These are phyloP conservation scores for Microdochium paspali DNA, from an alignment of 2,329 filamentous ascomycete species.

Conservation along the genomic window DNA sequence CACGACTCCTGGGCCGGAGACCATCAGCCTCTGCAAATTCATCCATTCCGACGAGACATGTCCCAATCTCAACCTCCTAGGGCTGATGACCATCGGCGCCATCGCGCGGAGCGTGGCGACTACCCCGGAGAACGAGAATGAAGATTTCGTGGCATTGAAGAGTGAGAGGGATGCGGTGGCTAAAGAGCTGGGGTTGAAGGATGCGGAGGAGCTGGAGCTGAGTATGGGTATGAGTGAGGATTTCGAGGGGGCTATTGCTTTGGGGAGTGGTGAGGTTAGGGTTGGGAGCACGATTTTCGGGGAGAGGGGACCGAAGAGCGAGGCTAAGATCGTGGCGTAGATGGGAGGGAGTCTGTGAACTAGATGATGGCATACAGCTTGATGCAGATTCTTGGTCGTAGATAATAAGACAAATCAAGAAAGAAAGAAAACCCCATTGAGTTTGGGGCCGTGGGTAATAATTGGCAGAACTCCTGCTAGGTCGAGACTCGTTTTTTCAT, in stretches of 20 bases:
- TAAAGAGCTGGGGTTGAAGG: slow-evolving; percentile 42
- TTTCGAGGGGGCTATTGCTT: slow-evolving; percentile 75
- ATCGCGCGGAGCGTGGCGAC: slow-evolving; percentile 75
- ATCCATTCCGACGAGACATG: slow-evolving; percentile 43
- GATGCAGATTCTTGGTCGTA: no score
- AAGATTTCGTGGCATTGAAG: slow-evolving; percentile 68
- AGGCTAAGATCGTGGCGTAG: slow-evolving; percentile 58
- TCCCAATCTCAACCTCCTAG: slow-evolving; percentile 63
- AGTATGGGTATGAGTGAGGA: slow-evolving; percentile 99
- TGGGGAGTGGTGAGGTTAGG: slow-evolving; percentile 83
- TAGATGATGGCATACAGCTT: not conserved
- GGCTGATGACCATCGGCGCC: slow-evolving; percentile 95
- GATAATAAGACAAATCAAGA: no score
- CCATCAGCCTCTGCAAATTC: slow-evolving; percentile 56
- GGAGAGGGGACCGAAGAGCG: slow-evolving; percentile 64
- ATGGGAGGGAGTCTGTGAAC: slow-evolving; percentile 21
- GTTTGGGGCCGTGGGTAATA: no score
- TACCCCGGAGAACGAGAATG: slow-evolving; percentile 72
- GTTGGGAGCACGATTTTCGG: slow-evolving; percentile 95
- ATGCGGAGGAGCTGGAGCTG: slow-evolving; percentile 55
- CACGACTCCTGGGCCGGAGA: slow-evolving; percentile 55
- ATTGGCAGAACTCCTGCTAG: no score
- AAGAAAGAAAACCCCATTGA: no score
- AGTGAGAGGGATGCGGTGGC: slow-evolving; percentile 64
- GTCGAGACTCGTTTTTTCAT: no score